A percentile compares a stretch with the other conserved stretches of the same genome.
phyloP scores from a whole-genome alignment of 495 filamentous ascomycete species.

The Pseudoneurospora amorphoporcata region DNA sequence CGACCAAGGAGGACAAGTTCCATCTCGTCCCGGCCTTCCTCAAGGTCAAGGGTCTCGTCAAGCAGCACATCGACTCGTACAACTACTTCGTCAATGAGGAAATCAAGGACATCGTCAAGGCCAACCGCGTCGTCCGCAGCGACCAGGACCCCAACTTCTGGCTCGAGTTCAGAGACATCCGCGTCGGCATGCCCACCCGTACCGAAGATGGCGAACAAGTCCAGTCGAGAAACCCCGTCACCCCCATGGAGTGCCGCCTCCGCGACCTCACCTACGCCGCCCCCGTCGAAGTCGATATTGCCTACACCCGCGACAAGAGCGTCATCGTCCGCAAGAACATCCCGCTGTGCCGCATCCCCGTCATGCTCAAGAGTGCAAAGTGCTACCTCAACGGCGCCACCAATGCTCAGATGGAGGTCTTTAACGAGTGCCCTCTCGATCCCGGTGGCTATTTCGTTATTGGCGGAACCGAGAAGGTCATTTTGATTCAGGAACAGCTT shows the following conservation, averaged over 20 bases:
- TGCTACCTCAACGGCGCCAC: conserved; percentile 73
- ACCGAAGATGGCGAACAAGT: conserved; percentile 53
- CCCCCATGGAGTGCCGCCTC: conserved; percentile 89
- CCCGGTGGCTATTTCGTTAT: conserved; percentile 95
- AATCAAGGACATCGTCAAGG: conserved; percentile 88
- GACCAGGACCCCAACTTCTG: conserved; percentile 83
- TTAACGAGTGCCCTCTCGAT: conserved; percentile 92
- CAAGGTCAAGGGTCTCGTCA: conserved; percentile 67
- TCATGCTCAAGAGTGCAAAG: conserved; percentile 94
- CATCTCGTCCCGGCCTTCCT: conserved; percentile 92
- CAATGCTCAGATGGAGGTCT: conserved; percentile 70
- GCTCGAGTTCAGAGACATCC: conserved; percentile 82
- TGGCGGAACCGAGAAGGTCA: conserved; percentile 85
- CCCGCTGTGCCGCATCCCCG: conserved; percentile 78
- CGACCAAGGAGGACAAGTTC: conserved; percentile 89
- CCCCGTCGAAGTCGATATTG: conserved; percentile 79
- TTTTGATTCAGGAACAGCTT: conserved; percentile 93
- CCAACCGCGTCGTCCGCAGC: conserved; percentile 73
- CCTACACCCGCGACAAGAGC: conserved; percentile 67
- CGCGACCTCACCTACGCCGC: conserved; percentile 94
- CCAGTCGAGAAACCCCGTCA: conserved; percentile 52
- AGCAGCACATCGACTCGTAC: conserved; percentile 88
- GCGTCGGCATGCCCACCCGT: conserved; percentile 67
- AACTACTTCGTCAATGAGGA: conserved; percentile 94
- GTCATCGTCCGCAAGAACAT: conserved; percentile 59